Evolutionary conservation across 768 basidiomycete species (phyloP).

Genomic region (Mycena vulgaris): DNA sequence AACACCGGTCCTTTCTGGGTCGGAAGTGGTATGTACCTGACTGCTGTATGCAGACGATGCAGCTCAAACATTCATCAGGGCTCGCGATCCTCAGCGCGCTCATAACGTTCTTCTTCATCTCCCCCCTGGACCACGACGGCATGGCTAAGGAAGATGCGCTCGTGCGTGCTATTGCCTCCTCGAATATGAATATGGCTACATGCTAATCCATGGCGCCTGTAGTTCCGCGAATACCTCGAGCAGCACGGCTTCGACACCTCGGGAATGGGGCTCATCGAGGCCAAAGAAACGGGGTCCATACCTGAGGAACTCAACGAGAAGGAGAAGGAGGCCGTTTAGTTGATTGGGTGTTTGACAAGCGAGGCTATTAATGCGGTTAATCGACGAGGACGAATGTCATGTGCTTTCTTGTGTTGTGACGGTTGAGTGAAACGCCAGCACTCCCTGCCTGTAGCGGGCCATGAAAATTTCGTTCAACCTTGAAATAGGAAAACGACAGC

Average conservation of each 20-base stretch:
- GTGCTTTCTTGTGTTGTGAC: too few relatives aligned
- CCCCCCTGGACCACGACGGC: slow-evolving; percentile 81
- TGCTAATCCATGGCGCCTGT: slow-evolving; percentile 4
- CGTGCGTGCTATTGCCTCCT: slow-evolving; percentile 58
- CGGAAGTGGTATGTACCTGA: slow-evolving; percentile 68
- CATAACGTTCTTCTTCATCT: slow-evolving; percentile 80
- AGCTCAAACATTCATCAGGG: slow-evolving; percentile 47
- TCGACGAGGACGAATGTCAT: too few relatives aligned
- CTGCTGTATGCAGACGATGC: slow-evolving; percentile 6
- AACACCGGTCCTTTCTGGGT: too few relatives aligned
- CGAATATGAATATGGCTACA: not conserved
- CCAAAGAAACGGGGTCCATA: not conserved
- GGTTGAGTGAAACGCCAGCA: too few relatives aligned
- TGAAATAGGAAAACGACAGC: too few relatives aligned
- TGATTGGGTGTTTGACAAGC: too few relatives aligned
- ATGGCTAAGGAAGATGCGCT: slow-evolving; percentile 83
- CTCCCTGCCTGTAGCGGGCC: too few relatives aligned
- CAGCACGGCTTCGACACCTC: slow-evolving; percentile 84
- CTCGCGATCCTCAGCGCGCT: slow-evolving; percentile 86
- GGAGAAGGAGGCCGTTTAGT: too few relatives aligned
- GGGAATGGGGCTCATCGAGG: slow-evolving; percentile 70
- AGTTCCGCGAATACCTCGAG: slow-evolving; percentile 90
- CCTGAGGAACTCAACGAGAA: too few relatives aligned
- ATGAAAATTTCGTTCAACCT: too few relatives aligned
- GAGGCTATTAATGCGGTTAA: too few relatives aligned